phyloP scores from a whole-genome alignment of 441 rosid species.

The Erodium moschatum region DNA sequence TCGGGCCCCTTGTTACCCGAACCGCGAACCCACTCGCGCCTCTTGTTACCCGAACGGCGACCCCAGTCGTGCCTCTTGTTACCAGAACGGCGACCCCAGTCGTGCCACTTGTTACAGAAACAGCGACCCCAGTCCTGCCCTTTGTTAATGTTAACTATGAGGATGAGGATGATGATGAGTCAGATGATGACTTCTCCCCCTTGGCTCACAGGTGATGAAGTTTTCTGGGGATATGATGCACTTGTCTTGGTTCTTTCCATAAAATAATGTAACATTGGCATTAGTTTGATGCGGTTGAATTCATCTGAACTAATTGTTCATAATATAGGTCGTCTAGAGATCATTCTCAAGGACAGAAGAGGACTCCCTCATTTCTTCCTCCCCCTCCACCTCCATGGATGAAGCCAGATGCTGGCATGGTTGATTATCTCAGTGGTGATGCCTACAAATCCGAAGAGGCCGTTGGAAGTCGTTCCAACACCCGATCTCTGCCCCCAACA shows the following conservation, averaged over 20 bases:
- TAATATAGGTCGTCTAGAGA: constrained; percentile 55
- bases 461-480: constrained; percentile 21
- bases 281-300: too few species aligned
- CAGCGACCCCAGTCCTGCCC: constrained; percentile 40
- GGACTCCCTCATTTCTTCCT: too few species aligned
- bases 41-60: constrained; percentile 19
- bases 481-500: neutral
- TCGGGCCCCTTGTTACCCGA: too few species aligned
- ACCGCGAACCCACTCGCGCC: too few species aligned
- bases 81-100: too few species aligned
- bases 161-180: constrained; percentile 44
- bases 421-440: constrained; percentile 91
- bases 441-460: constrained; percentile 45
- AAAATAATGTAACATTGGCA: too few species aligned
- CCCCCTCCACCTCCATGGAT: too few species aligned
- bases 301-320: neutral
- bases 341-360: constrained; percentile 34
- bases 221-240: too few species aligned
- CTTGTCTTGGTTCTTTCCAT: too few species aligned
- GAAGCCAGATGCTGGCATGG: constrained; percentile 31
- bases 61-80: neutral
- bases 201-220: constrained; percentile 61
- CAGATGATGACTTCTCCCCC: constrained; percentile 80
- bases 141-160: constrained; percentile 60
- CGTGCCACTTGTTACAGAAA: constrained; percentile 7